Conservation (phyloP, 2,329 filamentous ascomycete genomes). For the Dactylellina sp. region DNA sequence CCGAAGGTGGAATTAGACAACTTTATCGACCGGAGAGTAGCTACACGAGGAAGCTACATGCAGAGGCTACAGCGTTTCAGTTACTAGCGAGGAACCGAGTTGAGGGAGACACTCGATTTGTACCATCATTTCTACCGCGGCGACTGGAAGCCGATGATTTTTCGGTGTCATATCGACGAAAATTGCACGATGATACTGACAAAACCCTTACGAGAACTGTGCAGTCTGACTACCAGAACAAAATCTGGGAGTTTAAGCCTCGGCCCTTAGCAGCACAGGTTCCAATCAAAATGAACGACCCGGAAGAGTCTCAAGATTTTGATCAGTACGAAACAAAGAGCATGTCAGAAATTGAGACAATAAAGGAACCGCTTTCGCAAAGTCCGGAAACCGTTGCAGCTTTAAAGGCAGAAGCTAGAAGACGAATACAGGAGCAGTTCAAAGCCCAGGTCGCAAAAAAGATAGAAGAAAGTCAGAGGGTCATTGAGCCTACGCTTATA, state of each 20-base stretch:
- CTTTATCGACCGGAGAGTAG: conserved; percentile 35
- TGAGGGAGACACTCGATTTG: conserved; percentile 30
- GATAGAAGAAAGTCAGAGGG: conserved; percentile 41
- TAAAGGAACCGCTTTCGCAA: conserved; percentile 24
- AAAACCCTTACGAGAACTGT: conserved; percentile 13
- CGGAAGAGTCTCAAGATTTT: not conserved
- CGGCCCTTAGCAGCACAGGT: conserved; percentile 32
- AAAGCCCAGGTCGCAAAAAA: conserved; percentile 50
- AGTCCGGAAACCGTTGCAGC: conserved; percentile 33
- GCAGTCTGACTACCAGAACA: conserved; percentile 11
- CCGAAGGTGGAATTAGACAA: conserved; percentile 41
- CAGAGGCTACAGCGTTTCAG: conserved; percentile 16
- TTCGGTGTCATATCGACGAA: not conserved
- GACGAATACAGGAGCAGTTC: conserved; percentile 48
- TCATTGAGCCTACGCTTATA: conserved; percentile 34
- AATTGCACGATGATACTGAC: conserved; percentile 20
- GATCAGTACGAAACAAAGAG: conserved; percentile 30
- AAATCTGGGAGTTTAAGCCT: conserved; percentile 28
- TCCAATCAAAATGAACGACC: not conserved
- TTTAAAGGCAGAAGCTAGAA: conserved; percentile 36
- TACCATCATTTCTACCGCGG: conserved; percentile 22
- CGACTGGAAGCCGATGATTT: conserved; percentile 8
- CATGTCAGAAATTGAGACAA: conserved; percentile 17
- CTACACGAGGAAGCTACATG: conserved; percentile 31
- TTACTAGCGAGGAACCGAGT: conserved; percentile 17